Evolutionary conservation across 2,329 filamentous ascomycete genomes (phyloP).

Genomic region (Botrytis elliptica): DNA sequence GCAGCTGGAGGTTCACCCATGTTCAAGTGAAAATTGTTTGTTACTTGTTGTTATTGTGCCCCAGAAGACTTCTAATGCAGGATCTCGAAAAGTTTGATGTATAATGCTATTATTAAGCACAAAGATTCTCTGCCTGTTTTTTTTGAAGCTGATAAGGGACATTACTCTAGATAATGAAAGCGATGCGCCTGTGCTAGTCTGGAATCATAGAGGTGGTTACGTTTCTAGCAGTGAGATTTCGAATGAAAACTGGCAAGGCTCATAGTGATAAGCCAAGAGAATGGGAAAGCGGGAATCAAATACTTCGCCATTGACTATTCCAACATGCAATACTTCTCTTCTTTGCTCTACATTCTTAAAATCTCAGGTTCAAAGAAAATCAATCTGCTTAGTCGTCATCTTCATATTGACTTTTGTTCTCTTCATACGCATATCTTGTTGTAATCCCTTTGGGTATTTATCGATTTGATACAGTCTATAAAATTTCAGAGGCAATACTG

Average conservation of each 20-base stretch:
- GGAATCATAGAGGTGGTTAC: slow-evolving; percentile 45
- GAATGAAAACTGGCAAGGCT: slow-evolving; percentile 41
- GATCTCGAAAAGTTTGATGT: not conserved
- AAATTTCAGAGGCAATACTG: slow-evolving; percentile 46
- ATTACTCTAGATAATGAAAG: not conserved
- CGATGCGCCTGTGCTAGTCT: not conserved
- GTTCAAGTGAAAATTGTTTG: not conserved
- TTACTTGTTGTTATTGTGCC: slow-evolving; percentile 1
- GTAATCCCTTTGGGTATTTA: slow-evolving; percentile 53
- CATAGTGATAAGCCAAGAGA: slow-evolving; percentile 33
- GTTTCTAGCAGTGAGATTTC: slow-evolving; percentile 42
- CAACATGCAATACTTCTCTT: slow-evolving; percentile 53
- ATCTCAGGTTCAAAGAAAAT: slow-evolving; percentile 25
- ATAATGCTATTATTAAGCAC: not conserved
- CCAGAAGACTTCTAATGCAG: not conserved
- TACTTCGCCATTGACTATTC: slow-evolving; percentile 41
- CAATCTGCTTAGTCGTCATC: not conserved
- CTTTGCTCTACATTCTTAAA: slow-evolving; percentile 47
- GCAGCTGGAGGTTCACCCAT: not conserved
- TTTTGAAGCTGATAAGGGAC: not conserved
- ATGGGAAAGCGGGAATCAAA: slow-evolving; percentile 40
- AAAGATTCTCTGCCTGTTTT: not conserved
- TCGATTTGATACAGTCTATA: slow-evolving; percentile 51
- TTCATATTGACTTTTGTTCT: not conserved
- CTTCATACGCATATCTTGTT: slow-evolving; percentile 51